Conservation (phyloP, 495 filamentous ascomycete species). For the Aspergillus ellipticus region DNA sequence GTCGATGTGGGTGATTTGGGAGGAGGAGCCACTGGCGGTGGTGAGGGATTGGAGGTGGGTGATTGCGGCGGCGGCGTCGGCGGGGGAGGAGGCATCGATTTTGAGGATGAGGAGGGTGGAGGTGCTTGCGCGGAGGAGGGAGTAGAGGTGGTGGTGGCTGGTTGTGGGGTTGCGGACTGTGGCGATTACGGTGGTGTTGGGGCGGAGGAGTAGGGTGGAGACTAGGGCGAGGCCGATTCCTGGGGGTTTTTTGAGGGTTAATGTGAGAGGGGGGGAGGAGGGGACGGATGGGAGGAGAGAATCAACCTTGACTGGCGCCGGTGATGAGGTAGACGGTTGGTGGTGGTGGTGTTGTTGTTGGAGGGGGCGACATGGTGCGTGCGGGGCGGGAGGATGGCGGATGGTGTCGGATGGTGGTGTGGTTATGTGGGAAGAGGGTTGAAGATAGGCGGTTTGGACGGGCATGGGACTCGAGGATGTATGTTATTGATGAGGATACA, state of each 20-base stretch:
- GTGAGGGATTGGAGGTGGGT: not conserved
- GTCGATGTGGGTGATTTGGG: not conserved
- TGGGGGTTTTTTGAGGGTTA: not conserved
- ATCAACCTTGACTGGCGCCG: not conserved
- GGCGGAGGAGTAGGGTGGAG: not conserved
- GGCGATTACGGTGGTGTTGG: not conserved
- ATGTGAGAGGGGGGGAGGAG: not conserved
- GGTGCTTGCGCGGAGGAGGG: not conserved
- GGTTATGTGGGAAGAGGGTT: not conserved
- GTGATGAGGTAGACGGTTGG: slow-evolving; percentile 1
- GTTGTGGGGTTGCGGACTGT: not conserved
- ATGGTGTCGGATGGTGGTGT: too few species aligned
- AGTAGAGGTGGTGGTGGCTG: not conserved
- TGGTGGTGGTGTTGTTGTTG: too few species aligned
- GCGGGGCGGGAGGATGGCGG: not conserved
- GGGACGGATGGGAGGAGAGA: not conserved
- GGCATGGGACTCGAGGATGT: not conserved
- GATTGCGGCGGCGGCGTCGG: not conserved
- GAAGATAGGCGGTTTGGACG: not conserved
- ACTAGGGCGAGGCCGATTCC: not conserved
- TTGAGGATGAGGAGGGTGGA: not conserved
- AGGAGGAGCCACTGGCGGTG: too few species aligned
- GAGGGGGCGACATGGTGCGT: not conserved
- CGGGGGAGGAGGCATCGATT: too few species aligned
- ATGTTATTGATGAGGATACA: not conserved